Base-by-base conservation (phyloP, 768 basidiomycete genomes). In the Termitomyces sp. region DNA sequence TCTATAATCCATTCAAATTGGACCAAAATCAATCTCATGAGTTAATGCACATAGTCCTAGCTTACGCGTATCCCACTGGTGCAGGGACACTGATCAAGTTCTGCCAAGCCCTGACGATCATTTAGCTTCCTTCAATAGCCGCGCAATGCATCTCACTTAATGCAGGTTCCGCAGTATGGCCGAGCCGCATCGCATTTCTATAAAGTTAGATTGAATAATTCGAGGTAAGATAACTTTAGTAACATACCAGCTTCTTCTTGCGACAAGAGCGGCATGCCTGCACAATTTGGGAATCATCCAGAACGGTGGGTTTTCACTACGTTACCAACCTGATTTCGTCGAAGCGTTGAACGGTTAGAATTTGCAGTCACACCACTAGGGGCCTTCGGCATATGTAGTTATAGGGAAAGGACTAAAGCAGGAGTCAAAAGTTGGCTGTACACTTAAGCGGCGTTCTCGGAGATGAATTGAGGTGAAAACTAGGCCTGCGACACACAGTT, bases 171-270 rank as follows among this genome's bases (percentile, higher is more conserved):
- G 68, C 91, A 94, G 69, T 93, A 89, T 13, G 91, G 91, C 62
- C 92, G 86, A 44, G 86, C 81, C 44, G 91, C 91, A 72, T 94
- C 91, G 64, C 91, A 94, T 88, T 92, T 93, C 91, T 93, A 65
- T 27, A 8, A 37, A 37, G 13, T 24, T 15, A 57, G 22, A 45
- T 52, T 48, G 6, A 54, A 31, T 30, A 50, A 33, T 15, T 31
- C 51, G 22, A 50, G 7, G 16, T 27, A 22, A 13, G 41, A 57
- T 20, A 52, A 22, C 13, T 27, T 55, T 20, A 36, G 36, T 12
- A 45, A 75, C 87, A 59, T 73, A 92, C 91, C 65, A 93, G 81
- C 72, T 93, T 93, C 71, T 89, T 78, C 72, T 86, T 91, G 62
- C 91, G 86, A 74, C 91, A 93, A 48, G 89, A 84, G 31, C 86